Base-by-base conservation (phyloP, 2,329 filamentous ascomycete genomes). In the Ceratocystis huliohia region DNA sequence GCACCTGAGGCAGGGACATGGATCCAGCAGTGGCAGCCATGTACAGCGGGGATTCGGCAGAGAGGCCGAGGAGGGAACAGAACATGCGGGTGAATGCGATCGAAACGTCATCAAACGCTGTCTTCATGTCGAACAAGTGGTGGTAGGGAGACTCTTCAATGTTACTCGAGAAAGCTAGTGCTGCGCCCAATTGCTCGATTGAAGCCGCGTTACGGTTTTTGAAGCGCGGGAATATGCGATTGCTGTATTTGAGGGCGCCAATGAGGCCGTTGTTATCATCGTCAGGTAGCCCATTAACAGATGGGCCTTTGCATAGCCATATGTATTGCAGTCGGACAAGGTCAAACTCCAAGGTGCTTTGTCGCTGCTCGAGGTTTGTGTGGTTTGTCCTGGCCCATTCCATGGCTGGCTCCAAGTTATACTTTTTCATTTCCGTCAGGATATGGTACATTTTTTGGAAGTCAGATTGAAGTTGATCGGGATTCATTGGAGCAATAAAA, bases 311-410 rank as follows among this genome's bases (percentile, higher is more conserved):
- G 75, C 95, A 96, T 0, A 96, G 81, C 83, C 89, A 93, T 44
- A 97, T 83, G 71, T 89, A 99, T 71, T 96, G 91, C 20, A 97
- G 80, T 70, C 91, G 88, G 76, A 87, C 90, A 1, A 99, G 84
- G 73, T 99, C 93, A 70, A 97, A 99, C 74, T 97, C 93, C 1
- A 99, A 83, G 71, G 96, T 96, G 72, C 91, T 96, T 2, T 92
- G 93, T 61, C 91, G 84, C 3, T 83, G 82, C 72, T 96, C 91
- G 2, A 99, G 81, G 30, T 85, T 80, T 4, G 76, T 75, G 67
- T 85, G 87, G 72, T 96, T 88, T 30, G 81, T 73, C 46, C 85
- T 80, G 0, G 94, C 90, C 94, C 94, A 99, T 65, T 83, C 78
- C 28, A 99, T 97, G 0, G 94, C 94, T 0, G 91, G 90, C 0